phyloP scores from a whole-genome alignment of 2,329 filamentous ascomycete genomes.

The Neopestalotiopsis rosae region DNA sequence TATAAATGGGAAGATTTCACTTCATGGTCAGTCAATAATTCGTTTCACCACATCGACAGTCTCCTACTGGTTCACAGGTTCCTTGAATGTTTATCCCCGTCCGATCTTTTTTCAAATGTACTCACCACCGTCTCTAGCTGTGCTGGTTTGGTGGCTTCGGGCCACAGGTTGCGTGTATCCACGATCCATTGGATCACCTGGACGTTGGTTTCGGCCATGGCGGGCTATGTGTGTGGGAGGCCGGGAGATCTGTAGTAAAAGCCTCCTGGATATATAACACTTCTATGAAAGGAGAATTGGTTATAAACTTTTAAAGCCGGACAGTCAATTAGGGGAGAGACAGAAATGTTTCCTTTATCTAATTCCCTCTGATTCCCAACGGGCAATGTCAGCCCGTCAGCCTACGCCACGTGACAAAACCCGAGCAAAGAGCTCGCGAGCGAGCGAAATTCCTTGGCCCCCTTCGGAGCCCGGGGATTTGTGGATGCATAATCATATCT shows the following conservation, averaged over 20 bases:
- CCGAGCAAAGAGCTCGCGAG: neutral
- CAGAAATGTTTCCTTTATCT: neutral
- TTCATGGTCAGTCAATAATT: neutral
- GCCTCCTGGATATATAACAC: neutral
- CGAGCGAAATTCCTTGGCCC: neutral
- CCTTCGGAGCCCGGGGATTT: neutral
- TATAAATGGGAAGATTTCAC: slow-evolving; percentile 6
- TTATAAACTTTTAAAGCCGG: neutral
- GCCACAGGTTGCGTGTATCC: slow-evolving; percentile 65
- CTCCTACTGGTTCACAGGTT: too few relatives aligned
- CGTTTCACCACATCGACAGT: neutral
- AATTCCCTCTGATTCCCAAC: neutral
- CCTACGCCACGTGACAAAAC: neutral
- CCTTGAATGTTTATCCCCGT: neutral
- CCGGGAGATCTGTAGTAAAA: too few relatives aligned
- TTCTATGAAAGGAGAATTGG: neutral
- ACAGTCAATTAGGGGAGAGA: neutral
- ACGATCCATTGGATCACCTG: slow-evolving; percentile 65
- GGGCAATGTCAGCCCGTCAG: neutral
- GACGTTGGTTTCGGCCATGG: slow-evolving; percentile 36
- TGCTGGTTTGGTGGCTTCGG: slow-evolving; percentile 52
- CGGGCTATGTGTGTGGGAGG: neutral
- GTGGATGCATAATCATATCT: too few relatives aligned
- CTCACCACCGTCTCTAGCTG: slow-evolving; percentile 53
- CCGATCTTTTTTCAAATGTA: neutral